Evolutionary conservation across 768 basidiomycete genomes (phyloP), one percentile per base, ranked within the genome.

Genomic region (Phlebiopsis flavidoalba): DNA sequence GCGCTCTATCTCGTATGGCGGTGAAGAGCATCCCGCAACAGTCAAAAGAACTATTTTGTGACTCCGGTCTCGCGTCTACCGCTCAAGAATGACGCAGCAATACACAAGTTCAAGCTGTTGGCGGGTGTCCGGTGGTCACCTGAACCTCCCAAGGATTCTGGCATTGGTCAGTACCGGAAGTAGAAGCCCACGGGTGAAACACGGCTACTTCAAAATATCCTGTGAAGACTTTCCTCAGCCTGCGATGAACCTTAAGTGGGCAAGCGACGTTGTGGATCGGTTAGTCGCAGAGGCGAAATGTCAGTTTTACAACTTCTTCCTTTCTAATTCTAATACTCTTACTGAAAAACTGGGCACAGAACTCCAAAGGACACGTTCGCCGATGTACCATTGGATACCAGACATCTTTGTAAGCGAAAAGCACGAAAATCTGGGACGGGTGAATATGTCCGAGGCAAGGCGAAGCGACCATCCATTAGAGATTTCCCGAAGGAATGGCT

Each of bases 221-320:
- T 94, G 91, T 69, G 95, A 98, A 67, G 84, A 89, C 72, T 96
- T 93, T 73, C 85, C 87, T 7, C 79, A 83, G 65, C 83, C 87
- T 1, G 79, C 84, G 26, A 88, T 91, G 90, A 99, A 99, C 73
- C 77, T 96, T 67, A 96, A 95, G 73, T 96, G 93, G 90, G 92
- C 90, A 45, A 90, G 89, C 65, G 95, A 98, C 70, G 81, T 85
- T 15, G 73, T 99, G 58, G 90, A 95, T 68, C 76, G 81, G 65
- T 75, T 99, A 47, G 71, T 98, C 63, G 74, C 73, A n/a, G 88
- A 87, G 67, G 92, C 95, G 10, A 93, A n/a, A 95, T 72, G 96
- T 97, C 69, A 66, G 93, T 82, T 43, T 3, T 2, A 4, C 37
- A 14, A 52, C 47, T 46, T n/a, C n/a, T 52, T 37, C 22, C 31